Base-by-base conservation (phyloP, 2,329 filamentous ascomycete genomes). In the Aschersonia sp. region DNA sequence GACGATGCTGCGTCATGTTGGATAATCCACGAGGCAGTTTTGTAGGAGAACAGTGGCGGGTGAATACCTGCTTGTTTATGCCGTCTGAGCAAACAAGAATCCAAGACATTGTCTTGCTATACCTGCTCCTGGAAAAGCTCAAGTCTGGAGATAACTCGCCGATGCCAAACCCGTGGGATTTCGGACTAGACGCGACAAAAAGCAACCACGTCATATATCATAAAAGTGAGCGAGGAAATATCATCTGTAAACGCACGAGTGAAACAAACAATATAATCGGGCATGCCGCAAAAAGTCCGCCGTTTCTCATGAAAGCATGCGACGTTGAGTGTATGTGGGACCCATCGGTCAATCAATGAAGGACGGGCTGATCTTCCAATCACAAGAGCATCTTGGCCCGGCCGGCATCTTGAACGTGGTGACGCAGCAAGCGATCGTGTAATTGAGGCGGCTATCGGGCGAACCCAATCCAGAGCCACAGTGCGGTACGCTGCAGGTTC, bases 71-170 rank as follows among this genome's bases (percentile, higher is more conserved):
- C 12, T 37, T 37, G 35, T 37, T 37, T 5, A 37, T 37, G 35
- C 35, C 35, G 43, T 44, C 43, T 32, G n/a, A 44, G 43, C 43
- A 30, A 30, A 44, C 35, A 46, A 44, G 44, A 39, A 29, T 41
- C 31, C 44, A 46, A 48, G 41, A 46, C 44, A 48, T 22, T 32
- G 35, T 44, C 41, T 44, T 44, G n/a, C 35, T 9, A 31, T n/a
- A 37, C 32, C 29, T 39, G 39, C 39, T 45, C 32, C 30, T 40
- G 30, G 6, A 29, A 37, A 12, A 14, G 29, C 29, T 37, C 43
- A 37, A 45, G 43, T 35, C 30, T 35, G 29, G 32, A 37, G 35
- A 12, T 37, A 37, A 37, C 35, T 37, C 35, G 35, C 35, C 35
- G 35, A 37, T 37, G 35, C 35, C 35, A 37, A 37, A 37, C 8